Conservation (phyloP, 306 rosid genomes). For the Datisca glomerata region DNA sequence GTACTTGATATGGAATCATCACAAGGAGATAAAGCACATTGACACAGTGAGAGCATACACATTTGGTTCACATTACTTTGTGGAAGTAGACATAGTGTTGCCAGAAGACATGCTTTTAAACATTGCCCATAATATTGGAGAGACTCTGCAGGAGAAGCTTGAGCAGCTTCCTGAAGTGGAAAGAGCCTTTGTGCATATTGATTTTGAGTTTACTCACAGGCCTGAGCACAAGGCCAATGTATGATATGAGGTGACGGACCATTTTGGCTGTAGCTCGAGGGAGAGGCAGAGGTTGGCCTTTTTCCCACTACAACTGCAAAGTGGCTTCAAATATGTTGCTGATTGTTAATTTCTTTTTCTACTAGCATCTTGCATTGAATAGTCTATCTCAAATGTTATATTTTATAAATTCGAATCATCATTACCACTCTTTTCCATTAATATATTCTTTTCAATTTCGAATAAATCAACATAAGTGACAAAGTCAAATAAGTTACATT, state of each 20-base stretch:
- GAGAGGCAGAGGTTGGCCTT: too few species aligned
- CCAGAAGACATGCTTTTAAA: slow-evolving; percentile 46
- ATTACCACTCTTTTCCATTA: too few species aligned
- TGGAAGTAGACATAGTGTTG: slow-evolving; percentile 72
- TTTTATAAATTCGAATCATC: too few species aligned
- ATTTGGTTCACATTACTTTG: slow-evolving; percentile 74
- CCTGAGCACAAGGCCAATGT: slow-evolving; percentile 53
- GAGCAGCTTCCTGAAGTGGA: slow-evolving; percentile 70
- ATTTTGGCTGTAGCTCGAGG: neutral
- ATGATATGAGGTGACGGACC: neutral
- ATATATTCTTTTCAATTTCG: too few species aligned
- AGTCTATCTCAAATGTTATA: too few species aligned
- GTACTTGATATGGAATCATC: slow-evolving; percentile 78
- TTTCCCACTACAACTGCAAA: too few species aligned
- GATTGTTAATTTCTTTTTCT: too few species aligned
- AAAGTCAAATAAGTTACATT: too few species aligned
- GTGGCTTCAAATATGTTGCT: too few species aligned
- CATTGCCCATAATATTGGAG: slow-evolving; percentile 80
- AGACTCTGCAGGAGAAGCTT: slow-evolving; percentile 79
- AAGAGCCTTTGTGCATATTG: slow-evolving; percentile 92
- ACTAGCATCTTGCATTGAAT: too few species aligned
- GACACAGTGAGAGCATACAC: slow-evolving; percentile 72
- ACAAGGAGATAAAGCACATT: slow-evolving; percentile 56
- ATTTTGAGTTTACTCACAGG: slow-evolving; percentile 60
- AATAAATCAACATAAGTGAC: too few species aligned